Base-by-base conservation (phyloP, 148 eudicot species). In the Nepenthes gracilis region DNA sequence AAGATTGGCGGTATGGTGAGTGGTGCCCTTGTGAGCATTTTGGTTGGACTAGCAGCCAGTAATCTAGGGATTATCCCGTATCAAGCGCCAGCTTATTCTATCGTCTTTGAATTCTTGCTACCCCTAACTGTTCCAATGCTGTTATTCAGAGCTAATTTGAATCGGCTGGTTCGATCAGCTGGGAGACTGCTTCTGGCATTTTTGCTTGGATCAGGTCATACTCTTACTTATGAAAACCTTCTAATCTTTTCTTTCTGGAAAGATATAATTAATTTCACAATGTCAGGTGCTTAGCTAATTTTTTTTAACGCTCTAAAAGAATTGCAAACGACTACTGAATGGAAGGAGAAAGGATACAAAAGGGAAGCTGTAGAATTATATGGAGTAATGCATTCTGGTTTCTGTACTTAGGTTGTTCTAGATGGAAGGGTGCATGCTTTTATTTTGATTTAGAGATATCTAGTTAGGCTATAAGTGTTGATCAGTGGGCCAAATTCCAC, bases 41-140 rank as follows among this genome's bases (percentile, higher is more conserved):
- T 91, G 71, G 72, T 85, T 43, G 93, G 96, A 34, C 77, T 85
- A 33, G 90, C 87, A 15, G 84, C 87, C 1, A 87, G 96, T 75
- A 91, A 91, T 70, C 59, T 87, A 55, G 83, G 93, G 72, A 73
- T 87, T 58, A 54, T 87, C 64, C 82, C 96, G 32, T 70, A 69
- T 65, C 79, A 87, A 74, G 96, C 96, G 8, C 73, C 74, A 0
- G 87, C 88, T 5, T 91, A 85, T 61, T 54, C 80, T 57, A 54
- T 75, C 33, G 96, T 91, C 12, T 67, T 85, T 70, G 73, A 70
- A 15, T 83, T 66, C 70, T 63, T 87, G 67, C 82, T 91, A 12
- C 93, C 97, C 5, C 57, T 91, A 55, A 80, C 86, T 64, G 81
- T 91, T 64, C 96, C 96, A 11, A 71, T 91, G 81, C 80, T 85